Evolutionary conservation across 495 filamentous ascomycete genomes (phyloP).

Genomic region (Lasiosphaeriaceae sp.): DNA sequence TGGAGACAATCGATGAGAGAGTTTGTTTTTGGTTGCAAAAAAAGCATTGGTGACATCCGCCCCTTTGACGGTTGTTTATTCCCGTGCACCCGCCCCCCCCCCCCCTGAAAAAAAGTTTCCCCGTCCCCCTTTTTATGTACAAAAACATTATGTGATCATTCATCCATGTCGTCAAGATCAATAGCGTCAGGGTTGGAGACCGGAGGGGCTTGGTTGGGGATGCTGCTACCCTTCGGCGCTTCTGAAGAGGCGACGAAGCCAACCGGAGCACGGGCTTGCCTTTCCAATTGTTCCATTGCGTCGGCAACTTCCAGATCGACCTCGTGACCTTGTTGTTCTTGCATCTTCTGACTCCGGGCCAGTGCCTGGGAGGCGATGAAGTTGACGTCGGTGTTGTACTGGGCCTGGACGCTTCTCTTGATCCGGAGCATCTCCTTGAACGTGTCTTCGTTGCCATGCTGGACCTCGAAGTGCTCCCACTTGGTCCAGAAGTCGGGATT

Average conservation of each 20-base stretch:
- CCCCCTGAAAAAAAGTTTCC: no score
- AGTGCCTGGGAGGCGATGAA: slow-evolving; percentile 97
- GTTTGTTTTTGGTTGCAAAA: no score
- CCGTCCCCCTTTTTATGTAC: no score
- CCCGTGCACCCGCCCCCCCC: no score
- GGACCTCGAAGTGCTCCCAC: slow-evolving; percentile 95
- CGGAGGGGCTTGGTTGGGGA: slow-evolving; percentile 31
- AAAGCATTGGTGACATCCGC: no score
- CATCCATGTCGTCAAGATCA: slow-evolving; percentile 67
- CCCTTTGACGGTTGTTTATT: no score
- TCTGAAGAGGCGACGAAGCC: slow-evolving; percentile 88
- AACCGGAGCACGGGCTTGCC: slow-evolving; percentile 80
- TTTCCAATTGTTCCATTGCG: slow-evolving; percentile 88
- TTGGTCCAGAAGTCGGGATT: slow-evolving; percentile 89
- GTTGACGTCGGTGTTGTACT: slow-evolving; percentile 98
- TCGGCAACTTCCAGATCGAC: slow-evolving; percentile 59
- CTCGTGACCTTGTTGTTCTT: slow-evolving; percentile 39
- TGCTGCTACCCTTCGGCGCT: slow-evolving; percentile 70
- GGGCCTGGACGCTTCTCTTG: slow-evolving; percentile 94
- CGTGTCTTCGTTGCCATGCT: slow-evolving; percentile 98
- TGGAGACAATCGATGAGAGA: no score
- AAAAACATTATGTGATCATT: slow-evolving; percentile 24
- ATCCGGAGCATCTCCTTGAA: slow-evolving; percentile 99
- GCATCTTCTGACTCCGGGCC: slow-evolving; percentile 65
- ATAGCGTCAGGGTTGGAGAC: slow-evolving; percentile 84